These are phyloP conservation scores for Aspergillus wentii DNA, from an alignment of 495 filamentous ascomycete species.

Conservation along the genomic window DNA sequence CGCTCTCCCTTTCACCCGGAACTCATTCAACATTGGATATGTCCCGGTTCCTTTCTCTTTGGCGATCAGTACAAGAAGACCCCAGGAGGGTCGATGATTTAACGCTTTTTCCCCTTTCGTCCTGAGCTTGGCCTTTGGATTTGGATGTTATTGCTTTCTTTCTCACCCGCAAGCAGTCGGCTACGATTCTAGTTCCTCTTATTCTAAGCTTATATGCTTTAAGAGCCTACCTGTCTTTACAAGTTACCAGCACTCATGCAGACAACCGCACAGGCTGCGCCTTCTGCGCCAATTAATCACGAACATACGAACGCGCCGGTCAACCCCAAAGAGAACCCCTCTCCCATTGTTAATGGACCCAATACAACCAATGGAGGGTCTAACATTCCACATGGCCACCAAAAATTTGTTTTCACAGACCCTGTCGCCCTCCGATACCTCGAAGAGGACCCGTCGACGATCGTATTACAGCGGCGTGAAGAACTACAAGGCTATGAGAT, in stretches of 20 bases:
- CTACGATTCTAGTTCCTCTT: no score
- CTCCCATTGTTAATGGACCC: no score
- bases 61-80: slow-evolving; percentile 18
- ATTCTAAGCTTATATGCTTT: no score
- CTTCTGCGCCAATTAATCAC: slow-evolving; percentile 9
- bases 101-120: slow-evolving; percentile 13
- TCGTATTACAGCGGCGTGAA: slow-evolving; percentile 64
- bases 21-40: slow-evolving; percentile 25
- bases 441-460: slow-evolving; percentile 77
- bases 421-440: slow-evolving; percentile 79
- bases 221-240: no score
- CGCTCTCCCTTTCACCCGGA: no score
- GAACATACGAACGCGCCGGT: slow-evolving; percentile 20
- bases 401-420: slow-evolving; percentile 65
- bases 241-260: slow-evolving; percentile 19
- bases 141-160: not conserved
- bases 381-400: slow-evolving; percentile 29
- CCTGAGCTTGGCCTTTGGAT: slow-evolving; percentile 15
- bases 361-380: slow-evolving; percentile 8
- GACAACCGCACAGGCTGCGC: slow-evolving; percentile 15
- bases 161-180: no score
- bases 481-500: slow-evolving; percentile 81
- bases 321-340: slow-evolving; percentile 19
- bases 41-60: slow-evolving; percentile 17
- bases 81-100: slow-evolving; percentile 20